A percentile compares a stretch with the other conserved stretches of the same genome.
These are phyloP conservation scores for Colletotrichum sidae DNA, from an alignment of 2,329 filamentous ascomycete genomes.

Conservation along the genomic window DNA sequence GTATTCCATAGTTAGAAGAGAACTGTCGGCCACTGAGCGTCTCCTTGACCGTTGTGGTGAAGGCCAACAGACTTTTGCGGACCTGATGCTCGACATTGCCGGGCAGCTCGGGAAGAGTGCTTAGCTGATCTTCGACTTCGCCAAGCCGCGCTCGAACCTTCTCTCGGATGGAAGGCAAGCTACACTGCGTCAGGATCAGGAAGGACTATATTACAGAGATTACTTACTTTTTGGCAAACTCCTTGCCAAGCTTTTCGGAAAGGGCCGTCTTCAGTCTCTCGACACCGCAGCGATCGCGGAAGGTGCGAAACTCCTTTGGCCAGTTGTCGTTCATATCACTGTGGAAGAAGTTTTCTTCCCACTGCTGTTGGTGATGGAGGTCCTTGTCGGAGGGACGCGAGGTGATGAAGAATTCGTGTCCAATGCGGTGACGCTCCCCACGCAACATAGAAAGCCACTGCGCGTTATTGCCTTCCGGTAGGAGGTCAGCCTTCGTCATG, in stretches of 20 bases:
- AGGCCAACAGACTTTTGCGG: slow-evolving; percentile 66
- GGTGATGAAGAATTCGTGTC: slow-evolving; percentile 83
- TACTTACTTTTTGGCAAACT: slow-evolving; percentile 63
- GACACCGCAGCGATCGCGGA: slow-evolving; percentile 63
- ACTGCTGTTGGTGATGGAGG: slow-evolving; percentile 62
- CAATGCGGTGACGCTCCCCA: slow-evolving; percentile 70
- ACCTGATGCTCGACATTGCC: slow-evolving; percentile 76
- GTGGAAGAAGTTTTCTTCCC: slow-evolving; percentile 66
- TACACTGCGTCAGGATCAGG: slow-evolving; percentile 36
- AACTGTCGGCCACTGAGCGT: slow-evolving; percentile 65
- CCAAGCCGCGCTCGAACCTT: slow-evolving; percentile 63
- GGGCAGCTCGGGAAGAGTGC: slow-evolving; percentile 73
- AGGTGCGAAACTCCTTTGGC: slow-evolving; percentile 61
- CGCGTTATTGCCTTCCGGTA: slow-evolving; percentile 63
- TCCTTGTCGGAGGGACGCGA: slow-evolving; percentile 71
- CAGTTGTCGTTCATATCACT: slow-evolving; percentile 53
- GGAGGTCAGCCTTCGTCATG: slow-evolving; percentile 85
- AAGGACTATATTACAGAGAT: slow-evolving; percentile 34
- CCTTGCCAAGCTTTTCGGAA: slow-evolving; percentile 63
- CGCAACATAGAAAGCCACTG: slow-evolving; percentile 75
- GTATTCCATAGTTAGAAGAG: slow-evolving; percentile 54
- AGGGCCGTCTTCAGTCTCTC: slow-evolving; percentile 64
- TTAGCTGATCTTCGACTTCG: slow-evolving; percentile 66
- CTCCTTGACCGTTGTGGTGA: slow-evolving; percentile 65
- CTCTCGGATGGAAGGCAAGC: slow-evolving; percentile 64